Evolutionary conservation across 768 basidiomycete species (phyloP).

Genomic region (Mycena haematopus): DNA sequence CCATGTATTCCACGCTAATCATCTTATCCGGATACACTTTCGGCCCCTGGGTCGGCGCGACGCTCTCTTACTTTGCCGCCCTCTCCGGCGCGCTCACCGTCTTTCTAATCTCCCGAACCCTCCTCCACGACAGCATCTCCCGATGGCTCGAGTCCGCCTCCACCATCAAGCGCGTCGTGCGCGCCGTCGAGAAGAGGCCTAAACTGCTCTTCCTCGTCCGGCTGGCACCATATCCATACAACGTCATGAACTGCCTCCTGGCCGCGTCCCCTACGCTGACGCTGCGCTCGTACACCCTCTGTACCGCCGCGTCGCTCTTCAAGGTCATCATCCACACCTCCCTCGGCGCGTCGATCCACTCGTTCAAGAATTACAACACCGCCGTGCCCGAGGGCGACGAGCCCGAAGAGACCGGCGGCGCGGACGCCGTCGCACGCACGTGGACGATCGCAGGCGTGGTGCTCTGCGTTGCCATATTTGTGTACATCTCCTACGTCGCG

Average conservation of each 20-base stretch:
- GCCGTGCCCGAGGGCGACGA: slow-evolving; percentile 40
- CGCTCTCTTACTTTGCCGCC: slow-evolving; percentile 88
- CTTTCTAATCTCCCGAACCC: slow-evolving; percentile 77
- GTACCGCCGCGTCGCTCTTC: slow-evolving; percentile 85
- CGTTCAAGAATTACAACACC: slow-evolving; percentile 73
- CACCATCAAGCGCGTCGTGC: slow-evolving; percentile 80
- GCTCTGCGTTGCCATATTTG: slow-evolving; percentile 75
- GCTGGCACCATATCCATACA: slow-evolving; percentile 90
- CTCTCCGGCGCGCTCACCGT: slow-evolving; percentile 85
- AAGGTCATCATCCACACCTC: slow-evolving; percentile 92
- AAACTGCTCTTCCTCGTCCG: slow-evolving; percentile 91
- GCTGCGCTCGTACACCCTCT: slow-evolving; percentile 76
- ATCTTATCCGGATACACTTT: slow-evolving; percentile 92
- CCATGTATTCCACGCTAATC: slow-evolving; percentile 93
- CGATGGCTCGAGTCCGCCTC: slow-evolving; percentile 74
- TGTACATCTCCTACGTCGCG: slow-evolving; percentile 84
- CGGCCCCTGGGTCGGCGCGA: slow-evolving; percentile 82
- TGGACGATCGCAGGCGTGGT: slow-evolving; percentile 74
- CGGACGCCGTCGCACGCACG: slow-evolving; percentile 57
- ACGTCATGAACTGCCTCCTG: slow-evolving; percentile 94
- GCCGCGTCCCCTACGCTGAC: slow-evolving; percentile 86
- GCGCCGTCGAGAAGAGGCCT: slow-evolving; percentile 87
- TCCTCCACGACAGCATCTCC: slow-evolving; percentile 74
- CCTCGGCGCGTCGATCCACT: slow-evolving; percentile 84
- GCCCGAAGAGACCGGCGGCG: slow-evolving; percentile 47